Evolutionary conservation across 2,329 filamentous ascomycete species (phyloP).

Genomic region (Cladosporium austrohemisphaericum): DNA sequence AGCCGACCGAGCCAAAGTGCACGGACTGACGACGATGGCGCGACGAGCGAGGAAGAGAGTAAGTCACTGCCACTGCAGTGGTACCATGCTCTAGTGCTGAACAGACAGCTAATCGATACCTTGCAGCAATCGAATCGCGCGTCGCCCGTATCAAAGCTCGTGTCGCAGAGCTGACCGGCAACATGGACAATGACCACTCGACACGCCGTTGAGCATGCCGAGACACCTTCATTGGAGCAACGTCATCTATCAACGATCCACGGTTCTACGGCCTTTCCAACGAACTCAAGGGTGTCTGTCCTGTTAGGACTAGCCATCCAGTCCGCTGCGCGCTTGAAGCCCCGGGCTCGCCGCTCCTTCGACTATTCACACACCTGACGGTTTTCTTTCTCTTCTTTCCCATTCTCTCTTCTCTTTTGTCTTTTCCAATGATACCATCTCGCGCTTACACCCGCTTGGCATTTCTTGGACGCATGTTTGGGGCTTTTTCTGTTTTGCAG

Average conservation of each 20-base stretch:
- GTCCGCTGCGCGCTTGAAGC: not conserved
- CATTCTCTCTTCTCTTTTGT: not conserved
- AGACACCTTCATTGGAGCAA: not conserved
- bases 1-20: slow-evolving; percentile 45
- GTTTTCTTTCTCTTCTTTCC: not conserved
- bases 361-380: not conserved
- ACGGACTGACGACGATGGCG: slow-evolving; percentile 69
- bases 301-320: no score
- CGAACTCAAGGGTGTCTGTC: no score
- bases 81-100: no score
- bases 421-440: slow-evolving; percentile 9
- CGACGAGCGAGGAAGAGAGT: slow-evolving; percentile 95
- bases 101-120: not conserved
- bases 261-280: no score
- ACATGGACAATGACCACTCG: slow-evolving; percentile 23
- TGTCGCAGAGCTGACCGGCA: slow-evolving; percentile 79
- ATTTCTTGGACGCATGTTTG: no score
- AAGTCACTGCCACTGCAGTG: slow-evolving; percentile 42
- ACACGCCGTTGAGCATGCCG: not conserved
- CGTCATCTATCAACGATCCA: no score
- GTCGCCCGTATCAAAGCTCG: slow-evolving; percentile 97
- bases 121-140: slow-evolving; percentile 85
- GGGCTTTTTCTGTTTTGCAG: no score
- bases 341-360: not conserved
- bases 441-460: slow-evolving; percentile 2